Evolutionary conservation across 768 basidiomycete species (phyloP).

Genomic region (Lactarius evosmus): DNA sequence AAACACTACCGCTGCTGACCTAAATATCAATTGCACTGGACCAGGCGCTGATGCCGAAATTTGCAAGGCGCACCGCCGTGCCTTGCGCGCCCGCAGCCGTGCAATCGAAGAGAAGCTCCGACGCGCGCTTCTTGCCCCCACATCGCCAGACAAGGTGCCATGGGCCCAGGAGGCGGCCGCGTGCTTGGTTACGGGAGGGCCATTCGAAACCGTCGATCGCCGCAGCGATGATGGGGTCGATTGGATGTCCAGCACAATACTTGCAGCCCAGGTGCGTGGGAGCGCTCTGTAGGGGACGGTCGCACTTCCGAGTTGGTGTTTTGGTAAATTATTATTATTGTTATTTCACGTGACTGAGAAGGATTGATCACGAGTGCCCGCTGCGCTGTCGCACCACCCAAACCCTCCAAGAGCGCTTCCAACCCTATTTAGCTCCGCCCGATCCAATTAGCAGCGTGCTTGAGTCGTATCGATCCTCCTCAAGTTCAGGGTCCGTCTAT

Average conservation of each 20-base stretch:
- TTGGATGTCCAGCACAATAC: background rate
- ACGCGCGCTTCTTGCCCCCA: background rate
- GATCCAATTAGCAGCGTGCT: background rate
- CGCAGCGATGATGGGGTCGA: background rate
- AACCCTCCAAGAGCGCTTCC: no score
- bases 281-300: background rate
- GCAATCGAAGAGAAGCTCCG: conserved; percentile 17
- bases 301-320: background rate
- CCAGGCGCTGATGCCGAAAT: background rate
- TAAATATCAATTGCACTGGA: background rate
- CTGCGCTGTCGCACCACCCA: no score
- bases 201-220: background rate
- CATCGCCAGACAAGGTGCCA: background rate
- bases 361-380: no score
- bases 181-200: background rate
- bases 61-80: conserved; percentile 8
- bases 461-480: background rate
- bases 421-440: conserved; percentile 1
- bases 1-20: background rate
- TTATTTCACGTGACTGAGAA: no score
- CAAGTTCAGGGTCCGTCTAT: background rate
- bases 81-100: conserved; percentile 18
- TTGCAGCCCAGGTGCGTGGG: background rate
- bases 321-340: no score
- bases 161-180: background rate